These are phyloP conservation scores for Aspergillus proliferans DNA, from an alignment of 2,329 filamentous ascomycete species.

Conservation along the genomic window DNA sequence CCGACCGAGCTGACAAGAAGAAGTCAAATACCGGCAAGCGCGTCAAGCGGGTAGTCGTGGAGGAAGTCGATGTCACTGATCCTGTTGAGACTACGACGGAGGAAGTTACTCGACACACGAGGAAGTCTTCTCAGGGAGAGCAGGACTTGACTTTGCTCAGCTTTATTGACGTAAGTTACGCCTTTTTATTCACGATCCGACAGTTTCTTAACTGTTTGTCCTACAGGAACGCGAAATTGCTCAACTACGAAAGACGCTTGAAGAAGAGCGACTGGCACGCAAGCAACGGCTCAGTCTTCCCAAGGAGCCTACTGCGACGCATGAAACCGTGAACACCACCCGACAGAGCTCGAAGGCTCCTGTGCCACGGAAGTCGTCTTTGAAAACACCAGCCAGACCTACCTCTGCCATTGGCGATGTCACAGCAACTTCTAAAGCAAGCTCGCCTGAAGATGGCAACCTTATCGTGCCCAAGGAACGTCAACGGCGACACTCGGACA, in stretches of 20 bases:
- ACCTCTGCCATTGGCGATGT: slow-evolving; percentile 30
- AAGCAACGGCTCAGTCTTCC: slow-evolving; percentile 31
- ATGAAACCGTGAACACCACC: slow-evolving; percentile 35
- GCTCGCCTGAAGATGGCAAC: slow-evolving; percentile 23
- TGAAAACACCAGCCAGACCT: slow-evolving; percentile 37
- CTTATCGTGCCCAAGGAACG: slow-evolving; percentile 24
- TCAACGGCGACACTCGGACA: slow-evolving; percentile 35
- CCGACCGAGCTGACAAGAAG: slow-evolving; percentile 16
- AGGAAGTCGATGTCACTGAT: slow-evolving; percentile 26
- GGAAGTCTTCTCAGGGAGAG: slow-evolving; percentile 18
- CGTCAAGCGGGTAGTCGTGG: slow-evolving; percentile 32
- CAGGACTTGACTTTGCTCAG: slow-evolving; percentile 50
- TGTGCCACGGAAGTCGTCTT: slow-evolving; percentile 49
- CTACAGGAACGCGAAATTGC: slow-evolving; percentile 43
- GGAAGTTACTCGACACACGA: slow-evolving; percentile 20
- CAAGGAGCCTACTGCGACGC: slow-evolving; percentile 26
- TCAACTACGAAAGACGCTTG: slow-evolving; percentile 49
- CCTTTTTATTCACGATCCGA: background rate
- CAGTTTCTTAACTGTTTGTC: slow-evolving; percentile 4
- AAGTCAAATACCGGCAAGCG: slow-evolving; percentile 35
- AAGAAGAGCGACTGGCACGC: slow-evolving; percentile 47
- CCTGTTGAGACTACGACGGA: slow-evolving; percentile 23
- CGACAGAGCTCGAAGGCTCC: slow-evolving; percentile 32
- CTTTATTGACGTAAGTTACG: slow-evolving; percentile 42
- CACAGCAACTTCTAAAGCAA: slow-evolving; percentile 25